These are phyloP conservation scores for Talaromyces trachyspermus DNA, from an alignment of 495 filamentous ascomycete genomes.

Conservation along the genomic window DNA sequence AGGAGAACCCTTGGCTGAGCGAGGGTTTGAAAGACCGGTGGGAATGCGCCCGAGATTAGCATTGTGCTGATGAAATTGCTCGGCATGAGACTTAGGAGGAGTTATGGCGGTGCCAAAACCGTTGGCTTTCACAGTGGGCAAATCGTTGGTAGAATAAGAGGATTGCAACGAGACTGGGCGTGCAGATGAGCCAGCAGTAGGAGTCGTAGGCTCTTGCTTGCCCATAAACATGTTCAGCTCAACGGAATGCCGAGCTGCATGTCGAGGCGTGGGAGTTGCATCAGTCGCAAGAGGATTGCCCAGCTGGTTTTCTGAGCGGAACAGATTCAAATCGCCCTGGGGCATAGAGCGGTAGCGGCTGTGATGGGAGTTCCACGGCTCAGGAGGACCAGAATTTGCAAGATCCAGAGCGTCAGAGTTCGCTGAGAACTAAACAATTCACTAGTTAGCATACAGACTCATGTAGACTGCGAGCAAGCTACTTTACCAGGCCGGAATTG, in stretches of 20 bases:
- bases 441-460: conserved; percentile 14
- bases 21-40: conserved; percentile 48
- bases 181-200: conserved; percentile 20
- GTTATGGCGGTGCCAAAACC: conserved; percentile 44
- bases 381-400: conserved; percentile 62
- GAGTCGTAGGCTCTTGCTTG: conserved; percentile 16
- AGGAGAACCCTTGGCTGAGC: conserved; percentile 58
- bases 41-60: conserved; percentile 73
- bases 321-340: conserved; percentile 44
- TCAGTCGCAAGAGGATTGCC: conserved; percentile 12
- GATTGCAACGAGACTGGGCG: conserved; percentile 52
- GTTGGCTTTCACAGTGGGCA: conserved; percentile 74
- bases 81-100: conserved; percentile 54
- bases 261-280: conserved; percentile 20
- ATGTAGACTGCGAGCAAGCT: background rate
- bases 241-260: conserved; percentile 45
- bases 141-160: conserved; percentile 84
- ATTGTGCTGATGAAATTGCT: conserved; percentile 80
- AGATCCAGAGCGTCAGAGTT: conserved; percentile 78
- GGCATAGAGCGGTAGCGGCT: conserved; percentile 72
- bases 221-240: conserved; percentile 41
- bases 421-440: conserved; percentile 57
- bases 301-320: conserved; percentile 25
- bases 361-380: conserved; percentile 54
- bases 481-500: conserved; percentile 60